phyloP scores from a whole-genome alignment of 2,329 filamentous ascomycete species.

The Colletotrichum trifolii region DNA sequence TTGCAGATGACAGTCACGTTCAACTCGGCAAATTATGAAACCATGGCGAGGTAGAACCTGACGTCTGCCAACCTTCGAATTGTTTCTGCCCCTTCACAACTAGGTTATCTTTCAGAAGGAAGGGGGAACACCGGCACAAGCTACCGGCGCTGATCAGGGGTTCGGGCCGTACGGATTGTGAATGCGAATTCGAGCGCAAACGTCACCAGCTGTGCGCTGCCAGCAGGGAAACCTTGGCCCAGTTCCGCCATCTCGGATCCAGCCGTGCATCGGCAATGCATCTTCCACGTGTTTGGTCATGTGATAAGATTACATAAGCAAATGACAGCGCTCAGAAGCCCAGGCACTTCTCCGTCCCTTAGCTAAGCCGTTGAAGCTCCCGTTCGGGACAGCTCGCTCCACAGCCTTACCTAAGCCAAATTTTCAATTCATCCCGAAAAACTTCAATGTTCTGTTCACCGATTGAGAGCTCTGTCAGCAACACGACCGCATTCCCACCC shows the following conservation, averaged over 20 bases:
- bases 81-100: neutral
- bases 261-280: constrained; percentile 3
- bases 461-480: constrained; percentile 2
- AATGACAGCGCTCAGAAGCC: neutral
- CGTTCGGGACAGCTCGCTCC: constrained; percentile 26
- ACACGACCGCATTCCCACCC: constrained; percentile 10
- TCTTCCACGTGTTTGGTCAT: neutral
- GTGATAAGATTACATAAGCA: neutral
- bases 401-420: constrained; percentile 30
- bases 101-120: neutral
- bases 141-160: constrained; percentile 3
- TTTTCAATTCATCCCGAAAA: constrained; percentile 28
- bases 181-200: constrained; percentile 6
- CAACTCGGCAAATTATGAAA: constrained; percentile 4
- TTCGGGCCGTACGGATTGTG: neutral
- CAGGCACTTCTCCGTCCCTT: neutral
- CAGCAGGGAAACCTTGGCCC: constrained; percentile 9
- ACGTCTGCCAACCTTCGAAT: neutral
- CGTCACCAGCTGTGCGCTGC: constrained; percentile 22
- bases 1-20: constrained; percentile 4
- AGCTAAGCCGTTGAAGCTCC: constrained; percentile 12
- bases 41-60: neutral
- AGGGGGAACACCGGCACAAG: neutral
- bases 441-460: constrained; percentile 29
- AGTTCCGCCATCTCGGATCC: constrained; percentile 18